These are phyloP conservation scores for Rhizopogon sp. DNA, from an alignment of 768 basidiomycete genomes.

Conservation along the genomic window DNA sequence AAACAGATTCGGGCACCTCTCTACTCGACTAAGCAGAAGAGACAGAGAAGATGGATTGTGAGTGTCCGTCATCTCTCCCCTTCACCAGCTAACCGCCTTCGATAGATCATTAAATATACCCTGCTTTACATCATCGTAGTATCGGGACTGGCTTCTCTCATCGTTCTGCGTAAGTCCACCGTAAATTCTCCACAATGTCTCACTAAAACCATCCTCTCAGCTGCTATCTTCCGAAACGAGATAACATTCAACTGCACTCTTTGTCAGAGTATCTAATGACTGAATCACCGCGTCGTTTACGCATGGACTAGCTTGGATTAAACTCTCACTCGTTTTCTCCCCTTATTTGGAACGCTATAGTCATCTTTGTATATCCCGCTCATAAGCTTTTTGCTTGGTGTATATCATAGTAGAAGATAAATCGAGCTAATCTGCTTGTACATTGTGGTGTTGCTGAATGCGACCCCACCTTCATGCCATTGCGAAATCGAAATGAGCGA, in stretches of 20 bases:
- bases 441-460: neutral
- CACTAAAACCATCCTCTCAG: constrained; percentile 33
- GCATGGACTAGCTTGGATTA: constrained; percentile 9
- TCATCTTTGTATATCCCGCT: constrained; percentile 21
- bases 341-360: constrained; percentile 16
- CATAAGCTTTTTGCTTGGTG: constrained; percentile 19
- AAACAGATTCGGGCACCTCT: constrained; percentile 92
- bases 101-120: constrained; percentile 78
- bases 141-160: constrained; percentile 72
- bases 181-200: constrained; percentile 3
- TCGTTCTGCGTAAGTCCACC: constrained; percentile 67
- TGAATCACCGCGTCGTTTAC: constrained; percentile 5
- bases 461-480: too few species aligned
- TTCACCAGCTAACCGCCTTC: constrained; percentile 2
- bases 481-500: too few species aligned
- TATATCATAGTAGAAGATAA: constrained; percentile 25
- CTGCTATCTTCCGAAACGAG: constrained; percentile 74
- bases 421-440: constrained; percentile 9
- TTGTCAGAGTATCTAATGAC: constrained; percentile 79
- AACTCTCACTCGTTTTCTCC: constrained; percentile 3
- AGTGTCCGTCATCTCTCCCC: constrained; percentile 16
- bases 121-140: constrained; percentile 76
- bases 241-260: constrained; percentile 77
- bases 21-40: constrained; percentile 92
- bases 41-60: constrained; percentile 88